These are phyloP conservation scores for Luffa acutangula DNA, from an alignment of 306 rosid genomes.

Conservation along the genomic window DNA sequence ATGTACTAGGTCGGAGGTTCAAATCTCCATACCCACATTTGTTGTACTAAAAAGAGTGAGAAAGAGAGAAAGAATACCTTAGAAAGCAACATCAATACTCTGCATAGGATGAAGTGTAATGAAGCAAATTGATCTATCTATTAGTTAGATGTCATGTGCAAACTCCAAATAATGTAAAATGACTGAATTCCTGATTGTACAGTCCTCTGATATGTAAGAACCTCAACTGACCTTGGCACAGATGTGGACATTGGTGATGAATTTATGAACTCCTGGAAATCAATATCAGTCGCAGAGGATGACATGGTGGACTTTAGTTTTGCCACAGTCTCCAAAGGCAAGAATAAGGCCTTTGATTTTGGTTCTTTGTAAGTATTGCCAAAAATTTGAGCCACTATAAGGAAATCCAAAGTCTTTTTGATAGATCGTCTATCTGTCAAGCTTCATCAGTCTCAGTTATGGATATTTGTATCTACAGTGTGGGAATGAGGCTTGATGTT, in stretches of 20 bases:
- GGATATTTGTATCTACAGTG: background rate
- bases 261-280: conserved; percentile 83
- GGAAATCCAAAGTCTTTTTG: background rate
- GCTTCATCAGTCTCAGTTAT: background rate
- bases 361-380: conserved; percentile 54
- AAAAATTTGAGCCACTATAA: background rate
- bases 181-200: background rate
- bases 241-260: conserved; percentile 65
- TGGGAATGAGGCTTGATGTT: conserved; percentile 12
- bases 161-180: background rate
- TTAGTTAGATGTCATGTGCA: background rate
- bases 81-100: background rate
- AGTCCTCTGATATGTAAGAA: background rate
- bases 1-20: no score
- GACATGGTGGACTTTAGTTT: conserved; percentile 65
- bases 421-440: background rate
- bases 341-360: conserved; percentile 60
- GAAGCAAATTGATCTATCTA: background rate
- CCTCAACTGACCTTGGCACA: conserved; percentile 20
- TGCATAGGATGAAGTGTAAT: background rate
- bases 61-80: background rate
- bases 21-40: no score
- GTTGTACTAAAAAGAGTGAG: no score
- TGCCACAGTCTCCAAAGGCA: conserved; percentile 41
- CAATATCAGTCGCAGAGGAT: conserved; percentile 69